These are phyloP conservation scores for Helicocarpus griseus DNA, from an alignment of 2,329 filamentous ascomycete species.

Conservation along the genomic window DNA sequence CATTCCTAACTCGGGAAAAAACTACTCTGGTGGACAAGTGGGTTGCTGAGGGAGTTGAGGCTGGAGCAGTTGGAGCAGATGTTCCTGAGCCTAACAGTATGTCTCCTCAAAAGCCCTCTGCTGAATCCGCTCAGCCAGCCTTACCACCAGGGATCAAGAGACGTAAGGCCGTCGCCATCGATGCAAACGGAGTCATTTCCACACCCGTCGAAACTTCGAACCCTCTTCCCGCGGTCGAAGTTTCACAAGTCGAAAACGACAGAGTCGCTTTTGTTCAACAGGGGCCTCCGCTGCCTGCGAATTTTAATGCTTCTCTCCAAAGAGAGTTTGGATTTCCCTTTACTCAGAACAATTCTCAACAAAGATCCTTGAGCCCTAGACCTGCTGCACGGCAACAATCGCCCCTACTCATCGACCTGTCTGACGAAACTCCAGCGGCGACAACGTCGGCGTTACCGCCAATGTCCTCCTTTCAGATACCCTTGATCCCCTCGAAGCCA, in stretches of 20 bases:
- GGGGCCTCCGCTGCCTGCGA: neutral
- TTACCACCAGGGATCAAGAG: neutral
- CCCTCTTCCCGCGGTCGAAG: neutral
- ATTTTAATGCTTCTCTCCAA: neutral
- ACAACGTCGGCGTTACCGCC: neutral
- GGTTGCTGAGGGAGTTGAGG: conserved; percentile 18
- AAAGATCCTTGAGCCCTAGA: neutral
- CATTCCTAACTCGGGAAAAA: conserved; percentile 21
- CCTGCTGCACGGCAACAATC: neutral
- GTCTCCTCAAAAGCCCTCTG: conserved; percentile 4
- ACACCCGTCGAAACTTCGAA: neutral
- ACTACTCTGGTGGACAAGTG: conserved; percentile 21
- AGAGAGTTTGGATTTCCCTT: neutral
- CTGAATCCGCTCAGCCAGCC: neutral
- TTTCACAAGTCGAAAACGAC: neutral
- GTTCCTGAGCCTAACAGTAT: conserved; percentile 6
- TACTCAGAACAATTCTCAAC: neutral
- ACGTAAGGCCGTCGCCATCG: neutral
- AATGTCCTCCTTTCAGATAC: neutral
- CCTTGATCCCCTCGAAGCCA: neutral
- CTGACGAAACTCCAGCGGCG: neutral
- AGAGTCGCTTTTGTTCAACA: neutral
- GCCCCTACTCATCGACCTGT: neutral
- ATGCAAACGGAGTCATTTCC: neutral
- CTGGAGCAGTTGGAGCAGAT: conserved; percentile 9